A percentile compares a stretch with the other conserved stretches of the same genome.
These are phyloP conservation scores for Coniochaeta ligniaria DNA, from an alignment of 2,329 filamentous ascomycete species.

Conservation along the genomic window DNA sequence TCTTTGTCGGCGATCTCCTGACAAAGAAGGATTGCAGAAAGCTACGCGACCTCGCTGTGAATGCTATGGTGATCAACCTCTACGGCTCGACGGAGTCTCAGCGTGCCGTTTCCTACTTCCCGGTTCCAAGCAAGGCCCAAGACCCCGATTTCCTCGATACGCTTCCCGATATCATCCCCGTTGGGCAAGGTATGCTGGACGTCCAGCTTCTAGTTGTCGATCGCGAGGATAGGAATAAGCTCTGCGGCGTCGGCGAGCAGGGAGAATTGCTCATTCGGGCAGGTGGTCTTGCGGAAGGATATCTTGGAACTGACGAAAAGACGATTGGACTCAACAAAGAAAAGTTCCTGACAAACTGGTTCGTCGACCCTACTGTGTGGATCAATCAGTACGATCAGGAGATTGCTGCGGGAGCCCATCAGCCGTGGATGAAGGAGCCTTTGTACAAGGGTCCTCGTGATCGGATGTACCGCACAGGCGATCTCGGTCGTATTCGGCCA, in stretches of 20 bases:
- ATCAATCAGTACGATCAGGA: slow-evolving; percentile 52
- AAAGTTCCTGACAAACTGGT: slow-evolving; percentile 85
- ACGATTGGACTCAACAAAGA: slow-evolving; percentile 29
- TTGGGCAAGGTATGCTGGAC: slow-evolving; percentile 78
- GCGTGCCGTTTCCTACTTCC: slow-evolving; percentile 74
- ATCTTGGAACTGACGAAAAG: slow-evolving; percentile 42
- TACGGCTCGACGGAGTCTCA: slow-evolving; percentile 85
- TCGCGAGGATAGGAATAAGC: slow-evolving; percentile 53
- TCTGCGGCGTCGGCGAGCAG: slow-evolving; percentile 74
- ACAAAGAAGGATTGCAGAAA: slow-evolving; percentile 75
- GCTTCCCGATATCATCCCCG: slow-evolving; percentile 65
- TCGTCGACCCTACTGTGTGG: slow-evolving; percentile 68
- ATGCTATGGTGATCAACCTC: slow-evolving; percentile 75
- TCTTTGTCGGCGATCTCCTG: slow-evolving; percentile 89
- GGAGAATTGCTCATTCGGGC: slow-evolving; percentile 82
- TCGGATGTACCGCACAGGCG: slow-evolving; percentile 34
- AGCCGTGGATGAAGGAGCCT: neutral
- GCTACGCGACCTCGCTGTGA: slow-evolving; percentile 69
- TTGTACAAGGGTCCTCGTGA: slow-evolving; percentile 74
- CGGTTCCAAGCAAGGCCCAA: slow-evolving; percentile 60
- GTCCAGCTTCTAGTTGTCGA: slow-evolving; percentile 84
- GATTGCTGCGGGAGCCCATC: slow-evolving; percentile 9
- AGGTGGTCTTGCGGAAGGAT: slow-evolving; percentile 67
- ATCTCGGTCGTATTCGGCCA: slow-evolving; percentile 27
- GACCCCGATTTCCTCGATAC: slow-evolving; percentile 45